Base-by-base conservation (phyloP, 306 rosid species). In the Crotalaria pallida region DNA sequence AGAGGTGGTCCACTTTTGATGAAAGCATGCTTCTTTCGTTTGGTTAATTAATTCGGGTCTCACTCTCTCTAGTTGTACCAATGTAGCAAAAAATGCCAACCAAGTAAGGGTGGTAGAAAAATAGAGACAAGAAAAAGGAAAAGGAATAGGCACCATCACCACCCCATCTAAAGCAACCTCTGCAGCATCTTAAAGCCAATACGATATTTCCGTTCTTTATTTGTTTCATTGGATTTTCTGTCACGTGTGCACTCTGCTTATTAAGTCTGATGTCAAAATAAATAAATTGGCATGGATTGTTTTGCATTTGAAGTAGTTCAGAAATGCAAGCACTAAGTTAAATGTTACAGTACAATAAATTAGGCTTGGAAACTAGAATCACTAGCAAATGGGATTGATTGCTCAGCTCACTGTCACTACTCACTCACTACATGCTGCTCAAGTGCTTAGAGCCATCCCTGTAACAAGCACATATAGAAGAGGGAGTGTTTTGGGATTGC, bases 1-100 rank as follows among this genome's bases (percentile, higher is more conserved):
- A 53, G 16, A 38, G 55, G 70, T 66, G 81, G 80, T 80, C 84
- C 74, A 11, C 22, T 15, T 58, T 19, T 43, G 66, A 58, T 34
- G 64, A 75, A 69, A 69, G 81, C 79, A 75, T 75, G 79, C 83
- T 0, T 31, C 7, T 2, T 63, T 43, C 7, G 15, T 24, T 69
- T 59, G 59, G 71, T 70, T 74, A 19, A 44, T 70, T 74, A 19
- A 44, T 41, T 66, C 41, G 67, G 60, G 31, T 69, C 75, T 69
- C 82, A 78, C 24, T 69, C 67, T 62, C 74, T 73, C 44, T 21
- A 17, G 52, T 58, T 58, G 45, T 19, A 24, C 78, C 76, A 48
- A 47, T 51, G 69, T 60, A 40, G 69, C 79, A 71, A 82, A 69
- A 78, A 51, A 69, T 82, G 81, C 75, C 65, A 48, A 69, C 47